Base-by-base conservation (phyloP, 1,139 yeast species). In the Lodderomyces parapsilosis region DNA sequence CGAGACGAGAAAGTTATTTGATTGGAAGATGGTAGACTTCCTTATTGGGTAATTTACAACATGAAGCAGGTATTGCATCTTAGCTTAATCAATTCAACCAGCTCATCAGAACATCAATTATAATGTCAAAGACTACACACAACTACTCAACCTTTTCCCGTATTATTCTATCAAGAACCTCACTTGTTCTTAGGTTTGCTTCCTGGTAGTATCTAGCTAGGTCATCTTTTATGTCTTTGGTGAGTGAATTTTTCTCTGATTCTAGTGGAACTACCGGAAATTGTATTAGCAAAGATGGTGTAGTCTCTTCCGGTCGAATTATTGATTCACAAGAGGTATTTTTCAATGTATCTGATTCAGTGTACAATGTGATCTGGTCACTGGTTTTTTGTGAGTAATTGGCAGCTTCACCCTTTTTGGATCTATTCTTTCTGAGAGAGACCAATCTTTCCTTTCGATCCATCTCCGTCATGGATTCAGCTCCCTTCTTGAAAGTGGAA, bases 21-120 rank as follows among this genome's bases (percentile, higher is more conserved):
- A 68, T 71, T 71, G 76, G 76, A 57, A 55, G 60, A 51, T 42
- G 22, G 52, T 58, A 30, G 73, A 65, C 59, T 68, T 46, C 72
- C 70, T 38, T 36, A 51, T 62, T 48, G 20, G 71, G 73, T 45
- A 63, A 47, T 40, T 2, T 27, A 11, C 6, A 10, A 15, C 18
- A 11, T n/a, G n/a, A n/a, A n/a, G n/a, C n/a, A n/a, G n/a, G n/a
- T n/a, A n/a, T n/a, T n/a, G n/a, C n/a, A n/a, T n/a, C n/a, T n/a
- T n/a, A n/a, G n/a, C n/a, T n/a, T n/a, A 22, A 22, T 22, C 28
- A 8, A 25, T 7, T 11, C 30, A 25, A 25, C 24, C 9, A 22
- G 6, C 24, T 22, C 24, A 22, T 22, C 24, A 7, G 9, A 22
- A 7, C 24, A 9, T 22, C 6, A 22, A 9, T 22, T 11, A 25